Percentiles rank a stretch among this genome's conserved stretches.
Conservation (phyloP, 2,329 filamentous ascomycete species). For the Aspergillus fischeri region DNA sequence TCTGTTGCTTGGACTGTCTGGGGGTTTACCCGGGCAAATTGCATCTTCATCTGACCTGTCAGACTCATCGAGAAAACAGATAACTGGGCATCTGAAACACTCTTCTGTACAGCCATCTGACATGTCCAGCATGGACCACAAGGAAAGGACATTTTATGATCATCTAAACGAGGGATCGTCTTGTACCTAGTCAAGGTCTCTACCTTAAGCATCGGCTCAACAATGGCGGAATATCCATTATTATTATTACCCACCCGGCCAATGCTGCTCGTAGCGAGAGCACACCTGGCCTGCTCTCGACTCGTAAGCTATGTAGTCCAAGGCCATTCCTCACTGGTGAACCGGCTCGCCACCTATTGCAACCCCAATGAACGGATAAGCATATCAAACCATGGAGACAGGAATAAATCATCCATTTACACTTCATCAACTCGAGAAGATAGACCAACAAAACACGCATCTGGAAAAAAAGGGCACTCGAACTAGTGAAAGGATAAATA, state of each 20-base stretch:
- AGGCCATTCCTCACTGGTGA: neutral
- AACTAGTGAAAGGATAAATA: slow-evolving; percentile 1
- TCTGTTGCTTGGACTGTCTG: neutral
- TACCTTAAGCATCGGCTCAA: neutral
- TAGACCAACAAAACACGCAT: slow-evolving; percentile 1
- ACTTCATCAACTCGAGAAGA: neutral
- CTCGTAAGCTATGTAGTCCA: neutral
- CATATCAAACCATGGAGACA: neutral
- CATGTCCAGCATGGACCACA: neutral
- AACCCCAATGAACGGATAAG: neutral
- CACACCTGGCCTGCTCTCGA: neutral
- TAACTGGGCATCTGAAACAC: no score
- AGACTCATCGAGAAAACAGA: neutral
- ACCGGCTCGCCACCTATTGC: neutral
- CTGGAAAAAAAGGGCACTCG: slow-evolving; percentile 1
- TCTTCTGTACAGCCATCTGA: neutral
- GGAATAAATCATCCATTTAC: slow-evolving; percentile 3
- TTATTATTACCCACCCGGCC: neutral
- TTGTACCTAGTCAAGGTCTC: neutral
- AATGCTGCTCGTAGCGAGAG: neutral
- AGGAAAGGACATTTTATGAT: no score
- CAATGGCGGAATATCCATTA: neutral
- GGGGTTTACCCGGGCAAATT: neutral
- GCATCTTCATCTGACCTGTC: neutral
- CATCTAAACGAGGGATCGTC: neutral